Conservation (phyloP, 2,329 filamentous ascomycete genomes). For the Pseudogymnoascus verrucosus region DNA sequence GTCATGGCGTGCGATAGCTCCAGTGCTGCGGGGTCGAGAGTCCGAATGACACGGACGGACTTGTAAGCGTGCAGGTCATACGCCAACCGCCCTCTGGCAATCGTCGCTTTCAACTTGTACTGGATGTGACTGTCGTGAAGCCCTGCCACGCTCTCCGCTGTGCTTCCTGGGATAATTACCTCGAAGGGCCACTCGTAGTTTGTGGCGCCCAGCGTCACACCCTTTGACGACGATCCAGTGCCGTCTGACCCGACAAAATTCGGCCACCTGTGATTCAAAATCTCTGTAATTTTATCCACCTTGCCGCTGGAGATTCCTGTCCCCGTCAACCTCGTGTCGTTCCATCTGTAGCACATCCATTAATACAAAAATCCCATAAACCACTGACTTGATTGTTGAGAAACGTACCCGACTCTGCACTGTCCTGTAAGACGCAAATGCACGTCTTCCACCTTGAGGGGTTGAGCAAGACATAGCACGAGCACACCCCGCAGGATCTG, state of each 20-base stretch:
- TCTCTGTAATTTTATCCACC: conserved; percentile 48
- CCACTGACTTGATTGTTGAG: neutral
- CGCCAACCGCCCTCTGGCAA: conserved; percentile 77
- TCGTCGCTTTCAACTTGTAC: conserved; percentile 85
- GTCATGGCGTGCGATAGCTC: conserved; percentile 84
- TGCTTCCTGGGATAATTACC: conserved; percentile 60
- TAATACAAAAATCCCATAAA: neutral
- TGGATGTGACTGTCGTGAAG: conserved; percentile 77
- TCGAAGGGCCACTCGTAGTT: conserved; percentile 84
- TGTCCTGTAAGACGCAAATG: conserved; percentile 64
- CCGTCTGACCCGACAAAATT: conserved; percentile 51
- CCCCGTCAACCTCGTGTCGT: conserved; percentile 44
- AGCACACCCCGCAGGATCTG: conserved; percentile 66
- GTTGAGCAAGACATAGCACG: conserved; percentile 62
- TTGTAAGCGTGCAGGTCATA: conserved; percentile 80
- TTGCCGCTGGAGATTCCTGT: conserved; percentile 51
- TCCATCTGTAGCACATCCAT: conserved; percentile 35
- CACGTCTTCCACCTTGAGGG: conserved; percentile 65
- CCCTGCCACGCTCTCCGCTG: conserved; percentile 84
- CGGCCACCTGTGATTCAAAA: conserved; percentile 63
- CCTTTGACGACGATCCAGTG: conserved; percentile 40
- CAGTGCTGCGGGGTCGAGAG: conserved; percentile 65
- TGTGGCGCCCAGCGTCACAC: conserved; percentile 55
- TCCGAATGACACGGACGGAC: conserved; percentile 69
- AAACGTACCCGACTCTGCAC: conserved; percentile 57